Base-by-base conservation (phyloP, 169 alveolate genomes). In the Cryptosporidium baileyi region DNA sequence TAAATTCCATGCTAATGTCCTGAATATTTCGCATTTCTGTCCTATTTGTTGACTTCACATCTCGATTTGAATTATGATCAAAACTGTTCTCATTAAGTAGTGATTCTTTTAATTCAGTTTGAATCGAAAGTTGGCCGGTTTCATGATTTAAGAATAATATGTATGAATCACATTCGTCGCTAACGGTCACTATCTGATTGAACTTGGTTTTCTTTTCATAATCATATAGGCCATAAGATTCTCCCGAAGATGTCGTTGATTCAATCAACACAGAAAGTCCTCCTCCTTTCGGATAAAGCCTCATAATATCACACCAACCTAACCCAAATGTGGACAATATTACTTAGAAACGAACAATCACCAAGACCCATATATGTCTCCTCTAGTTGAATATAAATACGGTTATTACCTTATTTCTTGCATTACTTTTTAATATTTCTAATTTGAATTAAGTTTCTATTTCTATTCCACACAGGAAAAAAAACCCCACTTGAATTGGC, bases 161-260 rank as follows among this genome's bases (percentile, higher is more conserved):
- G 47, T 65, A 65, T 47, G 81, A 65, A 36, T 44, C 40, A 32
- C 28, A 19, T 8, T 54, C 47, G 34, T 57, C 74, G 43, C 54
- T 67, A 26, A 74, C 28, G n/a, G 67, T 52, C 7, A 74, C 44
- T 7, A 60, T 38, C 30, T 74, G 67, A 74, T 40, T 74, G 36
- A 59, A 38, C 17, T 51, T 74, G 34, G 54, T 36, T 54, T 74
- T 74, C 43, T 36, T 74, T 36, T 74, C 85, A 40, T 74, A 74
- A 51, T 74, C 85, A 24, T 54, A 74, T 26, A 74, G 59, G 5
- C 85, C 85, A 36, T 74, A 67, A 54, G 85, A 74, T 22, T 74
- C 85, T 17, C 85, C 85, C 5, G 67, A 74, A 28, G 85, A 74
- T 17, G 85, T 74, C 40, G 67, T 74, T 34, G 85, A 74, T 24